A percentile compares a stretch with the other conserved stretches of the same genome.
phyloP scores from a whole-genome alignment of 306 rosid genomes.

The Neltuma alba region DNA sequence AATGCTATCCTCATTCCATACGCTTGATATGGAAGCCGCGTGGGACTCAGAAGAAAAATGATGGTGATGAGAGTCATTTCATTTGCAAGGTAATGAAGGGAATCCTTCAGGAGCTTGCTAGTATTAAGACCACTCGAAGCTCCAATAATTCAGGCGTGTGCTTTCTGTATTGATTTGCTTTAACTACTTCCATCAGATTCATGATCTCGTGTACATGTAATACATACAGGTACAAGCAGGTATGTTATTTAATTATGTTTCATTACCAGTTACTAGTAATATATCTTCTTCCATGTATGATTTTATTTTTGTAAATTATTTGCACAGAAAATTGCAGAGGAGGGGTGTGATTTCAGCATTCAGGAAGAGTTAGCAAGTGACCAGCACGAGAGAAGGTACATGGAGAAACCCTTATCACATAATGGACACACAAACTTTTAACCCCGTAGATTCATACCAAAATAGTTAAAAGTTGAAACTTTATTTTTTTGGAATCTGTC shows the following conservation, averaged over 20 bases:
- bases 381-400: background rate
- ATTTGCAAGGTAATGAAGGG: constrained; percentile 32
- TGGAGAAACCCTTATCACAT: background rate
- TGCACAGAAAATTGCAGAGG: background rate
- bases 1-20: background rate
- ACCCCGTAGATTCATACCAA: background rate
- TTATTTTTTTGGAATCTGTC: background rate
- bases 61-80: constrained; percentile 34
- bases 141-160: no score
- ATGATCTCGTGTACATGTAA: no score
- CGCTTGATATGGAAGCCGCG: background rate
- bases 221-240: no score
- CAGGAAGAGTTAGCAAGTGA: background rate
- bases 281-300: background rate
- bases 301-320: background rate
- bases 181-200: no score
- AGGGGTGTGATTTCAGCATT: background rate
- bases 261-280: background rate
- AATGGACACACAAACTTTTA: no score
- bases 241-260: background rate
- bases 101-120: constrained; percentile 25
- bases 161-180: no score
- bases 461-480: background rate
- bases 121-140: background rate
- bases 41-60: background rate